phyloP scores from a whole-genome alignment of 108 stramenopile genomes.

The Aurantiochytrium sp. region DNA sequence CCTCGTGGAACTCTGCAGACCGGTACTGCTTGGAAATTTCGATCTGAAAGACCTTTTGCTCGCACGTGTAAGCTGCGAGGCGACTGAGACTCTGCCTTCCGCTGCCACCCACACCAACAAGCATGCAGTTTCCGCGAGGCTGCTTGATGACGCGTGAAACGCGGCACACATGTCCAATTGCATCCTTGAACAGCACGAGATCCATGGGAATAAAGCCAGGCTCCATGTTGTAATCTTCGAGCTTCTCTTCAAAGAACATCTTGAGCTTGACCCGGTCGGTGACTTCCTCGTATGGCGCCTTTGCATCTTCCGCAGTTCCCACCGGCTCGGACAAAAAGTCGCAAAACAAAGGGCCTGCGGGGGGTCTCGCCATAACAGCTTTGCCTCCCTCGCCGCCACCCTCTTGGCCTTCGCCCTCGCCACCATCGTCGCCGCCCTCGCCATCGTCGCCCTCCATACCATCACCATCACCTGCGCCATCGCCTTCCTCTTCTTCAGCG shows the following conservation, averaged over 20 bases:
- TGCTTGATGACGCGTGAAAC: constrained; percentile 50
- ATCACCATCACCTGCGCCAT: background rate
- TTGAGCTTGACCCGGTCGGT: constrained; percentile 25
- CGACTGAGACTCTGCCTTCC: constrained; percentile 55
- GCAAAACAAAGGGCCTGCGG: constrained; percentile 32
- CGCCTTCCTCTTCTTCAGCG: background rate
- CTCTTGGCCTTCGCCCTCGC: background rate
- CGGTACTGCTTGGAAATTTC: constrained; percentile 63
- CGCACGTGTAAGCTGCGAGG: constrained; percentile 42
- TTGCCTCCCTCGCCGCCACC: background rate
- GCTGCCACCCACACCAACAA: constrained; percentile 55
- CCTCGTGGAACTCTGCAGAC: constrained; percentile 50
- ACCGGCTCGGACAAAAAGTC: constrained; percentile 19
- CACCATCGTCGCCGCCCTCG: background rate
- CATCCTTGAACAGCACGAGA: constrained; percentile 57
- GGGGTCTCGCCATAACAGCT: background rate
- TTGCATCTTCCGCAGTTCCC: background rate
- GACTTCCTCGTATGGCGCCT: constrained; percentile 32
- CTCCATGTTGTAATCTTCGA: constrained; percentile 63
- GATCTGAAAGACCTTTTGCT: constrained; percentile 40
- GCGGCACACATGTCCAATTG: constrained; percentile 48
- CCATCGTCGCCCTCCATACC: background rate
- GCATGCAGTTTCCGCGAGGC: constrained; percentile 57
- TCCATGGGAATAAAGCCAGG: constrained; percentile 55
- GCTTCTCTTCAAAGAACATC: constrained; percentile 34